A percentile compares a stretch with the other conserved stretches of the same genome.
Evolutionary conservation across 192 early-diverging fungal species (phyloP).

Genomic region (Oehlia diaphana): DNA sequence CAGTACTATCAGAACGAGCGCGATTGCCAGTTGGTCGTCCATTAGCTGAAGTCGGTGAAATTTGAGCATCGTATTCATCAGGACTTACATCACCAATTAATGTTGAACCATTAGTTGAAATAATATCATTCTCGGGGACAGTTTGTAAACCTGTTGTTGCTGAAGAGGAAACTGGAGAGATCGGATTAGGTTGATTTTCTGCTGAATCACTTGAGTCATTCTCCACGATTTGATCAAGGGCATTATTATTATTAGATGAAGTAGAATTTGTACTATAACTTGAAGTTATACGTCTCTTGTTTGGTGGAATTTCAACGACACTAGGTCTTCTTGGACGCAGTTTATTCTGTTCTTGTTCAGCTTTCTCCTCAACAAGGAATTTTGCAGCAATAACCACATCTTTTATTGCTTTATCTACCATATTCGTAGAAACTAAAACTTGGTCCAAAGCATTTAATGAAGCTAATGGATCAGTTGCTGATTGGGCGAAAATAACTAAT

Average conservation of each 20-base stretch:
- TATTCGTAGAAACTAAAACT: conserved; percentile 47
- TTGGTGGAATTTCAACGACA: conserved; percentile 24
- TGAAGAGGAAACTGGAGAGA: not conserved
- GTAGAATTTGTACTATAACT: not conserved
- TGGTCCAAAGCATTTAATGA: conserved; percentile 53
- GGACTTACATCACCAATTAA: not conserved
- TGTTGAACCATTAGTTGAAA: not conserved
- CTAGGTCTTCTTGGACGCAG: conserved; percentile 28
- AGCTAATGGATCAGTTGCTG: conserved; percentile 59
- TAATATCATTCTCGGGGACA: conserved; percentile 27
- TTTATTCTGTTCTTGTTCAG: conserved; percentile 42
- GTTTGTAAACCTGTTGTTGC: conserved; percentile 10
- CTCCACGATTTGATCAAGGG: not conserved
- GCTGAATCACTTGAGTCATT: not conserved
- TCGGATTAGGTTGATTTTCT: not conserved
- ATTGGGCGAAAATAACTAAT: conserved; percentile 58
- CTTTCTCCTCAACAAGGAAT: conserved; percentile 53
- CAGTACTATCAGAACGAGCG: not conserved
- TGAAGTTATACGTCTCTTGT: not conserved
- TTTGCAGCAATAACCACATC: conserved; percentile 53
- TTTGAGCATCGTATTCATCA: not conserved
- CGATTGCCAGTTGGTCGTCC: not conserved
- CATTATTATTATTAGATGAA: not conserved
- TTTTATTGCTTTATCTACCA: conserved; percentile 56
- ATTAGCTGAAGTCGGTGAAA: not conserved